A percentile compares a stretch with the other conserved stretches of the same genome.
Conservation (phyloP, 2,329 filamentous ascomycete genomes). For the Whalleya microplaca region DNA sequence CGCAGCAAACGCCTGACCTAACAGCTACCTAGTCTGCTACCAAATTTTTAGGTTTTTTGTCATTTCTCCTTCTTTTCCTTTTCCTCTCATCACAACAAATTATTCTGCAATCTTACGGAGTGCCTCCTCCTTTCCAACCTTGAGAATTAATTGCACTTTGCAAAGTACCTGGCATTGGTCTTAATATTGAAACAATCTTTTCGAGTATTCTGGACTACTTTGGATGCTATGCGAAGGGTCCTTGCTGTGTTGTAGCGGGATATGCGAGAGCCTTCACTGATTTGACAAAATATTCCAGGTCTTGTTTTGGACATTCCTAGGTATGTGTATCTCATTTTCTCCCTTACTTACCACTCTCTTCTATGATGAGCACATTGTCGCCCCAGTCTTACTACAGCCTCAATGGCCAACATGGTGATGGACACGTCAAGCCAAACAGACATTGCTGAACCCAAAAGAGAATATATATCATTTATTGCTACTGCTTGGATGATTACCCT, state of each 20-base stretch:
- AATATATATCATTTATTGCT: neutral
- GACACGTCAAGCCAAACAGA: constrained; percentile 58
- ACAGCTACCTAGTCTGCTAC: neutral
- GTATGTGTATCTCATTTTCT: constrained; percentile 23
- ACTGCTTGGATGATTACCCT: constrained; percentile 1
- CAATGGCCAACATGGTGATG: constrained; percentile 53
- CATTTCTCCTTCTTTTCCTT: neutral
- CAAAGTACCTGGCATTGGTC: no score
- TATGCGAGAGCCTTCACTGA: neutral
- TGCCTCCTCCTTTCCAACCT: no score
- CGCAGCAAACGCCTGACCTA: neutral
- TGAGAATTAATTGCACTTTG: no score
- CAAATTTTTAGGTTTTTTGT: constrained; percentile 1
- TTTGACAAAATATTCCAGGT: neutral
- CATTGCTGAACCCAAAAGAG: constrained; percentile 44
- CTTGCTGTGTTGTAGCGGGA: neutral
- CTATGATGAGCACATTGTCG: constrained; percentile 62
- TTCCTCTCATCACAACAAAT: no score
- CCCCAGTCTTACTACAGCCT: constrained; percentile 57
- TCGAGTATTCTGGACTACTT: no score
- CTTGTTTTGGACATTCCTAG: constrained; percentile 6
- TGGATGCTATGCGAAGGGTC: no score
- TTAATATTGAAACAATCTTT: neutral
- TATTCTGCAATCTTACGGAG: no score
- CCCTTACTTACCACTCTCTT: constrained; percentile 12